Evolutionary conservation across 2,329 filamentous ascomycete species (phyloP).

Genomic region (Colletotrichum sp.): DNA sequence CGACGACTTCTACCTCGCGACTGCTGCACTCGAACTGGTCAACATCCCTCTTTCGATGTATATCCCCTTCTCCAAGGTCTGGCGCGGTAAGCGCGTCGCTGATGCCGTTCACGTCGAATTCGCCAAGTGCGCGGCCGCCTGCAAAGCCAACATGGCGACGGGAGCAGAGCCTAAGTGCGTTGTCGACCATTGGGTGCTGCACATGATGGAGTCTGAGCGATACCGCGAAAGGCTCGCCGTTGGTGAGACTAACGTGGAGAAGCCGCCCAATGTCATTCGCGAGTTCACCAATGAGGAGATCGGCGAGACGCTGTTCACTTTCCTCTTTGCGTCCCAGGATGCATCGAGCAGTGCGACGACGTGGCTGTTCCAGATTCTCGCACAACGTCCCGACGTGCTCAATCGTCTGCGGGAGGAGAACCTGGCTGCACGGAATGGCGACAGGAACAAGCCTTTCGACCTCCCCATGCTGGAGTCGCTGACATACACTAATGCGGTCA

Average conservation of each 20-base stretch:
- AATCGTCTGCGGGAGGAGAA: conserved; percentile 52
- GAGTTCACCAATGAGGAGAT: conserved; percentile 56
- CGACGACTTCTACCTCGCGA: conserved; percentile 80
- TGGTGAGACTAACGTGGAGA: conserved; percentile 49
- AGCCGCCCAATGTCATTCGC: conserved; percentile 51
- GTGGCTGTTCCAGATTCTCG: conserved; percentile 57
- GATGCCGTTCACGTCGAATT: conserved; percentile 76
- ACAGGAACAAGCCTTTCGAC: conserved; percentile 42
- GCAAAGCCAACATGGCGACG: conserved; percentile 73
- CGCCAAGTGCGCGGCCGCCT: conserved; percentile 71
- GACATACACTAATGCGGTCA: conserved; percentile 55
- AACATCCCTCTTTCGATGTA: conserved; percentile 75
- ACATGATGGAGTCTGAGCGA: conserved; percentile 73
- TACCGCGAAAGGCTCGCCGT: conserved; percentile 70
- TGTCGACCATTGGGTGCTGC: conserved; percentile 77
- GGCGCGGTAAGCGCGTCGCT: conserved; percentile 77
- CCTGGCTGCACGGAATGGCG: conserved; percentile 44
- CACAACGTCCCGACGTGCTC: conserved; percentile 54
- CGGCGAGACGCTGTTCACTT: conserved; percentile 55
- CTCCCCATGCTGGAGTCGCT: conserved; percentile 53
- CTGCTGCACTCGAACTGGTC: conserved; percentile 79
- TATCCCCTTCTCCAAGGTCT: conserved; percentile 76
- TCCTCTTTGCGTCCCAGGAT: conserved; percentile 59
- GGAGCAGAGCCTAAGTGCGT: conserved; percentile 75
- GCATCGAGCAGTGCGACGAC: conserved; percentile 58